Evolutionary conservation across 108 stramenopile species (phyloP), one percentile per base, ranked within the genome.

Genomic region (Pseudonitzschia multistriata): DNA sequence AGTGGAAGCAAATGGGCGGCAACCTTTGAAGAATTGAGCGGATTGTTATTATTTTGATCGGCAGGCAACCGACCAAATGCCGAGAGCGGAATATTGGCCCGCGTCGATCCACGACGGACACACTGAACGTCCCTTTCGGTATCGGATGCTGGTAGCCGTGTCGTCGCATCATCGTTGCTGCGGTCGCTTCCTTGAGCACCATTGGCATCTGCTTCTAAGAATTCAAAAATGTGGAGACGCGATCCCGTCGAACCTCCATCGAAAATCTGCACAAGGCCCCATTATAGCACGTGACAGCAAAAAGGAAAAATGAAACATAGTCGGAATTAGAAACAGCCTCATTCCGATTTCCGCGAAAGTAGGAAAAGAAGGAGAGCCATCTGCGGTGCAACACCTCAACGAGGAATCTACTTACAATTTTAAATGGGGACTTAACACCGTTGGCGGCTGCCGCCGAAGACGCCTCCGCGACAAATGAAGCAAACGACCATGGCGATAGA

Each of bases 161-260:
- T n/a, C 25, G 22, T 62, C 6, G 30, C 24, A 62, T 21, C 31
- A 11, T 64, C 36, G 19, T 40, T 63, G 27, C 66, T 40, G 30
- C 34, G 27, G n/a, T 45, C 45, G 27, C 28, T 49, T 1, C 3
- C 22, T 36, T 30, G n/a, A n/a, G n/a, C 49, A 24, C 35, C 31
- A 22, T 78, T 75, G 36, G 8, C 22, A 27, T 48, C 69, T 31
- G 27, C 37, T 27, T 45, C 42, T 28, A 88, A 77, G 67, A 95
- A 83, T 68, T 92, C 88, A 77, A 92, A 95, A 36, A 92, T 81
- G 57, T 90, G 89, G 27, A 95, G 74, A 28, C 94, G 81, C 31
- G 89, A 91, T 15, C 92, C 92, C n/a, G 92, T 94, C 6, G 89
- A 91, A 66, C 92, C 93, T 47, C 85, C 94, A 72, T 95, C 94